Evolutionary conservation across 2,329 filamentous ascomycete species (phyloP).

Genomic region (Ceratocystis variospora): DNA sequence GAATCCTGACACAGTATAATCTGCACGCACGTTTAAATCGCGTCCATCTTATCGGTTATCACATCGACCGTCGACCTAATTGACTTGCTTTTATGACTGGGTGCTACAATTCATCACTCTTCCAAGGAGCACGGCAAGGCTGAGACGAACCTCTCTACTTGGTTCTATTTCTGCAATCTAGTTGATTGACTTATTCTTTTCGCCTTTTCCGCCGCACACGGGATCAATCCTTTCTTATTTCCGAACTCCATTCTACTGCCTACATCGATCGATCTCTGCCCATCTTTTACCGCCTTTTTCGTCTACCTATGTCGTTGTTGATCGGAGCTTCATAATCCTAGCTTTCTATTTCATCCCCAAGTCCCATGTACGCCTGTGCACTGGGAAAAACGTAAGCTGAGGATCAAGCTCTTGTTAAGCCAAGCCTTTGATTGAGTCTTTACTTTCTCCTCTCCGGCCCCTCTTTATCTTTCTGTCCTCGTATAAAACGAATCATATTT

Average conservation of each 20-base stretch:
- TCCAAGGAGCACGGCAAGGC: no score
- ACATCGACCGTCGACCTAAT: background rate
- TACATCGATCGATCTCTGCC: background rate
- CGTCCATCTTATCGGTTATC: background rate
- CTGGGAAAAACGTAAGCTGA: background rate
- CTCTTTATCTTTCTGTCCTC: background rate
- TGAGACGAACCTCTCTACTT: no score
- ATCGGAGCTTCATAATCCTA: background rate
- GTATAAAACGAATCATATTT: background rate
- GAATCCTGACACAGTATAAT: background rate
- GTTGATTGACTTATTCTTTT: background rate
- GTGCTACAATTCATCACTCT: no score
- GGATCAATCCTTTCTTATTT: background rate
- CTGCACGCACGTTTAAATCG: background rate
- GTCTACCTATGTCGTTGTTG: background rate
- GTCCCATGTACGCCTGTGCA: background rate
- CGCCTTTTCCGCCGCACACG: background rate
- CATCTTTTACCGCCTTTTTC: background rate
- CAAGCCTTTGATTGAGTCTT: background rate
- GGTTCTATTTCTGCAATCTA: no score
- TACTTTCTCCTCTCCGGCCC: background rate
- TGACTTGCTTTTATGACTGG: no score
- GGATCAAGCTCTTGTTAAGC: conserved; percentile 9
- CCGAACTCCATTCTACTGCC: background rate
- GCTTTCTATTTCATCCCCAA: background rate